A percentile compares a stretch with the other conserved stretches of the same genome.
These are phyloP conservation scores for Leptographium procerum DNA, from an alignment of 2,329 filamentous ascomycete genomes.

Conservation along the genomic window DNA sequence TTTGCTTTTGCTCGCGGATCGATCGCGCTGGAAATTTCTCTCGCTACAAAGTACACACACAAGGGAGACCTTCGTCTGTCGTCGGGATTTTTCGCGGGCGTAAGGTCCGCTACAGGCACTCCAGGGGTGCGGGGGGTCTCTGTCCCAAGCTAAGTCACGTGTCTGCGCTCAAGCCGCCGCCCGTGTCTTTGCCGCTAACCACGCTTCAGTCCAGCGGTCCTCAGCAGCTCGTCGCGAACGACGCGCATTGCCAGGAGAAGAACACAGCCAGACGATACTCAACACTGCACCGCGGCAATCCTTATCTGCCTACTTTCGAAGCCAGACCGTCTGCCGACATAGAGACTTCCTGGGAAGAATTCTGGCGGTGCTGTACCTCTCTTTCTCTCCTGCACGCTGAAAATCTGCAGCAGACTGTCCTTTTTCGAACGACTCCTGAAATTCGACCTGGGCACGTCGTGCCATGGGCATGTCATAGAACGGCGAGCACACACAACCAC, in stretches of 20 bases:
- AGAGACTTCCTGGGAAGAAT: not conserved
- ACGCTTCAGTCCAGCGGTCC: not conserved
- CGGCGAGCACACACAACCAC: not conserved
- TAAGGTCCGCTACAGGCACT: not conserved
- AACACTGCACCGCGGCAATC: not conserved
- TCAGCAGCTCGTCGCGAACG: constrained; percentile 8
- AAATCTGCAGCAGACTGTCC: not conserved
- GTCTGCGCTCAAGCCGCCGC: too few species aligned
- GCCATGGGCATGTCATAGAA: constrained; percentile 36
- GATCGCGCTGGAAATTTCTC: constrained; percentile 13
- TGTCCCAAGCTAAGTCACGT: not conserved
- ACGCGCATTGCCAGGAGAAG: constrained; percentile 6
- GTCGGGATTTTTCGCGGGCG: constrained; percentile 1
- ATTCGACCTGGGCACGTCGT: constrained; percentile 7
- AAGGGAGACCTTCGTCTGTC: not conserved
- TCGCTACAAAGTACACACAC: not conserved
- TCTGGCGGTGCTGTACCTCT: not conserved
- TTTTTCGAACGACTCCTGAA: not conserved
- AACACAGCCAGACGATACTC: constrained; percentile 1
- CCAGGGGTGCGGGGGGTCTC: not conserved
- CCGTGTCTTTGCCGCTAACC: not conserved
- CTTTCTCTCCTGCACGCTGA: not conserved
- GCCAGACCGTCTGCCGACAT: not conserved
- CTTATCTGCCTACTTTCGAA: not conserved
- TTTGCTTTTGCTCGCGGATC: constrained; percentile 6